A percentile compares a stretch with the other conserved stretches of the same genome.
Evolutionary conservation across 192 early-diverging fungal species (phyloP).

Genomic region (Dimargaris verticillata): DNA sequence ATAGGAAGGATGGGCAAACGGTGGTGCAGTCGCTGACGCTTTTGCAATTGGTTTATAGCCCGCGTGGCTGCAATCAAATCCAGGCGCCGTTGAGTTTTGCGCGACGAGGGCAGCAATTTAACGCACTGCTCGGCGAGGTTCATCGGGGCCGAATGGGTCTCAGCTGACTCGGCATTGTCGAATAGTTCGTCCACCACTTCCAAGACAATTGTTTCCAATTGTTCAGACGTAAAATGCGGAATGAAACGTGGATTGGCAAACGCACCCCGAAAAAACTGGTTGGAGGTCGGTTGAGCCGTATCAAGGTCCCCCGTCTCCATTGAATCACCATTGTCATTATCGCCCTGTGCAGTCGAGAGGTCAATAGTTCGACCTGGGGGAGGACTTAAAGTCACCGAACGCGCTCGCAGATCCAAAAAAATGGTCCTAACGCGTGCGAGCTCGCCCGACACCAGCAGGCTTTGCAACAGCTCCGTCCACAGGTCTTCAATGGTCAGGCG

Average conservation of each 20-base stretch:
- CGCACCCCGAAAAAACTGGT: too few species aligned
- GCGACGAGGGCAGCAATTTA: conserved; percentile 5
- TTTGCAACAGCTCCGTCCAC: conserved; percentile 3
- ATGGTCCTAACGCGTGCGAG: too few species aligned
- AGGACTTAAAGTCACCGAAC: too few species aligned
- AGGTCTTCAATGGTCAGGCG: neutral
- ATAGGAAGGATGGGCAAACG: conserved; percentile 14
- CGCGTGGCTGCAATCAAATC: conserved; percentile 19
- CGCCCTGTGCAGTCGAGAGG: too few species aligned
- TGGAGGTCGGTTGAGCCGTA: too few species aligned
- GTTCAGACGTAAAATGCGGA: too few species aligned
- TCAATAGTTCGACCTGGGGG: too few species aligned
- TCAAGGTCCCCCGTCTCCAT: too few species aligned
- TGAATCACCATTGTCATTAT: too few species aligned
- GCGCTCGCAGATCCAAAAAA: too few species aligned
- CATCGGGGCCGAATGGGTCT: conserved; percentile 13
- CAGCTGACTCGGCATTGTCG: conserved; percentile 20
- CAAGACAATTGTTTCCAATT: conserved; percentile 12
- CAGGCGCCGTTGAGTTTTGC: conserved; percentile 7
- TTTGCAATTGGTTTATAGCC: neutral
- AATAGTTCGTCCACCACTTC: conserved; percentile 21
- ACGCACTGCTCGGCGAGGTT: conserved; percentile 16
- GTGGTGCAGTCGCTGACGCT: neutral
- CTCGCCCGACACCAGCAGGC: neutral
- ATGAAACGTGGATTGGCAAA: too few species aligned